Evolutionary conservation across 1,284 basidiomycete genomes (phyloP).

Genomic region (Afroboletus lepidellus): DNA sequence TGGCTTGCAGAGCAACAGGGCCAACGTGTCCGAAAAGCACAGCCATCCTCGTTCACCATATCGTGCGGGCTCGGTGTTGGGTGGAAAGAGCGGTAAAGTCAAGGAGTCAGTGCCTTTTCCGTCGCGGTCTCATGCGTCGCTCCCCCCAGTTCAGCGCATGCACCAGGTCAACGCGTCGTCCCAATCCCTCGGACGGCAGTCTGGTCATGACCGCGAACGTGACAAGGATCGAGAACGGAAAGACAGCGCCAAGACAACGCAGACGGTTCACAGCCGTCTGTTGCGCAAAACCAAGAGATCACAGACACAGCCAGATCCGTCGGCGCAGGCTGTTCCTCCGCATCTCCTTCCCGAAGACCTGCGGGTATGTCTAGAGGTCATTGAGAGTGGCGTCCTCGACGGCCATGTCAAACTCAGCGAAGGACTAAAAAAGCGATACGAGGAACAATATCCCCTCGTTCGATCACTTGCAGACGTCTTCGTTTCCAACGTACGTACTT

Average conservation of each 20-base stretch:
- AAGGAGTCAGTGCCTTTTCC: constrained; percentile 64
- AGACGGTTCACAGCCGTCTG: constrained; percentile 45
- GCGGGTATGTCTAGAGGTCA: constrained; percentile 79
- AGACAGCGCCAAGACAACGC: constrained; percentile 45
- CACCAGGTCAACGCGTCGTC: constrained; percentile 59
- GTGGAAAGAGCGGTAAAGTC: constrained; percentile 36
- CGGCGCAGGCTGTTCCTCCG: constrained; percentile 60
- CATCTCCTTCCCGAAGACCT: constrained; percentile 84
- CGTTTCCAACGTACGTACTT: constrained; percentile 76
- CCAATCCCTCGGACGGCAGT: constrained; percentile 66
- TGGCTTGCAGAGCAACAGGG: constrained; percentile 41
- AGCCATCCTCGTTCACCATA: constrained; percentile 78
- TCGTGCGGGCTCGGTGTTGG: constrained; percentile 48
- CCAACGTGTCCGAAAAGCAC: constrained; percentile 48
- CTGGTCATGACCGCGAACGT: constrained; percentile 51
- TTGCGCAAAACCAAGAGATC: constrained; percentile 69
- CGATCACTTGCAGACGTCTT: constrained; percentile 91
- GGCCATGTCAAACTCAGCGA: constrained; percentile 84
- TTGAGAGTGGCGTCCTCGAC: constrained; percentile 80
- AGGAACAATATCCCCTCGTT: constrained; percentile 91
- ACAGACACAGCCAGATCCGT: constrained; percentile 45
- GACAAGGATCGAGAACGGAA: constrained; percentile 54
- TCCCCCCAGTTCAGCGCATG: constrained; percentile 61
- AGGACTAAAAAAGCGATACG: constrained; percentile 82
- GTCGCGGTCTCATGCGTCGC: constrained; percentile 74